Evolutionary conservation across 2,329 filamentous ascomycete species (phyloP).

Genomic region (Amauroascus niger): DNA sequence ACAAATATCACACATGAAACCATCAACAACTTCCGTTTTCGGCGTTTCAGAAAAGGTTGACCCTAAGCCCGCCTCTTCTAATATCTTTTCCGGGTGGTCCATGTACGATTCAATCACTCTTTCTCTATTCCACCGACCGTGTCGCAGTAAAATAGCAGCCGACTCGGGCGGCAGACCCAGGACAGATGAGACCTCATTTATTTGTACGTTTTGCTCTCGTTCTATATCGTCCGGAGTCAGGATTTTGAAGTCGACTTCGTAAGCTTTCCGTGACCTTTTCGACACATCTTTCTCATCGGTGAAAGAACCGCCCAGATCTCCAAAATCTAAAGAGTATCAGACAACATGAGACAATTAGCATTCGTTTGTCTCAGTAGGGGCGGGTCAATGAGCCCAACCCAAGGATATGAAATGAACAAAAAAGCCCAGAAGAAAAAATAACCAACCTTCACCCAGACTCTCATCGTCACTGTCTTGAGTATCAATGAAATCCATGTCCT

Average conservation of each 20-base stretch:
- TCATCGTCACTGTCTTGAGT: constrained; percentile 64
- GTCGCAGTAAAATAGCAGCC: constrained; percentile 76
- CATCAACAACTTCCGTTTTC: constrained; percentile 59
- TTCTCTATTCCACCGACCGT: constrained; percentile 95
- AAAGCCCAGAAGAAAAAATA: no score
- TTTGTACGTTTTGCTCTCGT: constrained; percentile 70
- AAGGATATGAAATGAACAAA: not conserved
- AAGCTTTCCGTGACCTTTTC: constrained; percentile 62
- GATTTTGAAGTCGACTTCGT: constrained; percentile 77
- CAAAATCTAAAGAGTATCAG: constrained; percentile 45
- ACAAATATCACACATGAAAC: constrained; percentile 90
- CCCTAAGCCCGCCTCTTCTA: constrained; percentile 76
- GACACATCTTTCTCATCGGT: constrained; percentile 60
- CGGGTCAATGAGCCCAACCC: not conserved
- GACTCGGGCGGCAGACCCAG: constrained; percentile 82
- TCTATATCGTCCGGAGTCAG: constrained; percentile 73
- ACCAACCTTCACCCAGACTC: constrained; percentile 36
- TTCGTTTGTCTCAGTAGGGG: not conserved
- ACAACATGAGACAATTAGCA: constrained; percentile 3
- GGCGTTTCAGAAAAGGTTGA: constrained; percentile 53
- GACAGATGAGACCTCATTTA: constrained; percentile 84
- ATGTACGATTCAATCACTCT: constrained; percentile 91
- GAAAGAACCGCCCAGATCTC: constrained; percentile 52
- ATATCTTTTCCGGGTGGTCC: constrained; percentile 68
- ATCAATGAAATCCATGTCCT: constrained; percentile 50